Evolutionary conservation across 352 stramenopile species (phyloP).

Genomic region (Globisporangium solare): DNA sequence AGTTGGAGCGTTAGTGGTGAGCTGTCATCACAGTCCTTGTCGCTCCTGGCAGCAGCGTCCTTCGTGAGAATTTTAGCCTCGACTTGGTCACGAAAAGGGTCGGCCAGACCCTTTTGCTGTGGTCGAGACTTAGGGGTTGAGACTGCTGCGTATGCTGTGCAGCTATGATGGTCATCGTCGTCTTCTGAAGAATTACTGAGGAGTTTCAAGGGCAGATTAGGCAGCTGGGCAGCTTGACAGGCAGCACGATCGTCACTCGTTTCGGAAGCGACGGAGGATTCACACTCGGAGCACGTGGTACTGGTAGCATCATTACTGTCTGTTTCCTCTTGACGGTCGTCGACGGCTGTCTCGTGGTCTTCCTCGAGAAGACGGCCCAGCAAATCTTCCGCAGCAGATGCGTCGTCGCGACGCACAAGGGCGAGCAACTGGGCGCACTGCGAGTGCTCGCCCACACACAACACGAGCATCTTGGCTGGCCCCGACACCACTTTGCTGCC

Average conservation of each 20-base stretch:
- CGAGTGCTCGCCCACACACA: conserved; percentile 82
- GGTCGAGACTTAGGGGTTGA: background rate
- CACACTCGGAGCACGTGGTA: background rate
- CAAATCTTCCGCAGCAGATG: too few species aligned
- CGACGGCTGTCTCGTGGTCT: background rate
- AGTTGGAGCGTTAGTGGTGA: conserved; percentile 77
- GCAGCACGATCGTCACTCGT: background rate
- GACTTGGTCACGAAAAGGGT: too few species aligned
- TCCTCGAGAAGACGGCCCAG: too few species aligned
- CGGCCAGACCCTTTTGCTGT: background rate
- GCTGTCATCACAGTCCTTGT: background rate
- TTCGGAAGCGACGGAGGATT: too few species aligned
- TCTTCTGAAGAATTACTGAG: background rate
- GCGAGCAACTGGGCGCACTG: conserved; percentile 81
- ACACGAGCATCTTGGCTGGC: conserved; percentile 75
- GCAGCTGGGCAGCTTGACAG: background rate
- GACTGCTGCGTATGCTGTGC: background rate
- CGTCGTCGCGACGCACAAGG: conserved; percentile 28
- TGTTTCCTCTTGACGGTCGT: background rate
- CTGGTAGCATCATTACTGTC: background rate
- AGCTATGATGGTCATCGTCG: background rate
- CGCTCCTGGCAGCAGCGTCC: background rate
- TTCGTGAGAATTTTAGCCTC: background rate
- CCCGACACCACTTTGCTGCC: conserved; percentile 85
- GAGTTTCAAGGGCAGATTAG: too few species aligned